phyloP scores from a whole-genome alignment of 2,329 filamentous ascomycete species.

The Thielaviopsis musarum region DNA sequence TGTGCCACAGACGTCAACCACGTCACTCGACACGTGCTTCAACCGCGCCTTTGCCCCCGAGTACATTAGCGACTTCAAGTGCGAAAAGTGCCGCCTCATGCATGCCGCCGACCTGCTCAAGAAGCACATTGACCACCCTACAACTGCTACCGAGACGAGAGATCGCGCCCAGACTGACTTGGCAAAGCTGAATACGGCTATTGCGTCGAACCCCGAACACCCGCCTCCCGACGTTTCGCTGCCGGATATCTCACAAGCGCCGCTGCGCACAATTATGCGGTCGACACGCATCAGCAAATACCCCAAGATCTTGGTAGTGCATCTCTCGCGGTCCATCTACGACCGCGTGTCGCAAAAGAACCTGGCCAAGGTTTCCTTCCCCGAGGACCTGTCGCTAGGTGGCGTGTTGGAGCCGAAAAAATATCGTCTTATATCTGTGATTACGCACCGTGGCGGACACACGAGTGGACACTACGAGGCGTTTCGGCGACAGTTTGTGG shows the following conservation, averaged over 20 bases:
- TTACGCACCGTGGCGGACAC: slow-evolving; percentile 91
- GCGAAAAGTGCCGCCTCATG: slow-evolving; percentile 77
- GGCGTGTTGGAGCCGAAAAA: slow-evolving; percentile 59
- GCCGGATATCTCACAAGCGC: slow-evolving; percentile 57
- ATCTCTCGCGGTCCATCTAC: slow-evolving; percentile 86
- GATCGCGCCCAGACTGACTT: slow-evolving; percentile 40
- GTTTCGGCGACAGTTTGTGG: slow-evolving; percentile 68
- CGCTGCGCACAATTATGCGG: slow-evolving; percentile 69
- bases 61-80: slow-evolving; percentile 92
- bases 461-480: slow-evolving; percentile 96
- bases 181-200: slow-evolving; percentile 46
- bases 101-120: slow-evolving; percentile 54
- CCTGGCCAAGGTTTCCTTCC: slow-evolving; percentile 82
- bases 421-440: slow-evolving; percentile 72
- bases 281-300: slow-evolving; percentile 77
- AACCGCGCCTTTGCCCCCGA: slow-evolving; percentile 90
- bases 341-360: slow-evolving; percentile 81
- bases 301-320: slow-evolving; percentile 78
- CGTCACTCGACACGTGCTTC: slow-evolving; percentile 73
- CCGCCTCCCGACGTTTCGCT: slow-evolving; percentile 35
- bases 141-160: slow-evolving; percentile 26
- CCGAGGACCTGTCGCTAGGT: slow-evolving; percentile 69
- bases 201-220: slow-evolving; percentile 68
- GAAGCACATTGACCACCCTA: slow-evolving; percentile 38
- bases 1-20: slow-evolving; percentile 69